Evolutionary conservation across 1,284 basidiomycete genomes (phyloP).

Genomic region (Cystobasidium sp.): DNA sequence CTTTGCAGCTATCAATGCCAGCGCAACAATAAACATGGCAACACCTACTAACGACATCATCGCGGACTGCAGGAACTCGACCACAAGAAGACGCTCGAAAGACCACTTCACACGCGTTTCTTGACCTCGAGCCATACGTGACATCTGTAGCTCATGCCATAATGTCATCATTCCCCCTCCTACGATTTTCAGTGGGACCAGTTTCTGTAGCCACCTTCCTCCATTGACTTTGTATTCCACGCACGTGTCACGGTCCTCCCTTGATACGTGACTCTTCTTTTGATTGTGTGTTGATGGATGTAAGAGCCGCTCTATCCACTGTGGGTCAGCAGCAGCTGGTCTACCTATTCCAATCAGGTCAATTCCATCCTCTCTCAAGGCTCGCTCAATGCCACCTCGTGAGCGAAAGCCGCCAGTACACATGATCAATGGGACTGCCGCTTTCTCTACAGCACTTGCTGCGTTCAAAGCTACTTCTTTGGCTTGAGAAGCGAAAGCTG

Average conservation of each 20-base stretch:
- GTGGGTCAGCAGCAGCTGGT: slow-evolving; percentile 67
- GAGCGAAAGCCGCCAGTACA: slow-evolving; percentile 80
- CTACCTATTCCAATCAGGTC: slow-evolving; percentile 80
- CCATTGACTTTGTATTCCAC: slow-evolving; percentile 52
- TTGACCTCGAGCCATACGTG: slow-evolving; percentile 42
- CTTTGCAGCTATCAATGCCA: neutral
- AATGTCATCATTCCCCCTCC: slow-evolving; percentile 54
- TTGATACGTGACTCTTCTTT: slow-evolving; percentile 33
- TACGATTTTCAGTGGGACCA: slow-evolving; percentile 53
- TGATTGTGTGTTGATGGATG: slow-evolving; percentile 45
- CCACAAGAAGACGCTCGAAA: slow-evolving; percentile 14
- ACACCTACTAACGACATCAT: neutral
- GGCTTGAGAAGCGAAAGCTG: slow-evolving; percentile 54
- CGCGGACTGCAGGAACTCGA: slow-evolving; percentile 13
- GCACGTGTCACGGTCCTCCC: slow-evolving; percentile 34
- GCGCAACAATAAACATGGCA: neutral
- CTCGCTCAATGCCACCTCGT: slow-evolving; percentile 65
- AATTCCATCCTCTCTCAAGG: slow-evolving; percentile 58
- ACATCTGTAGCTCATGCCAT: slow-evolving; percentile 50
- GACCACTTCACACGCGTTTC: slow-evolving; percentile 12
- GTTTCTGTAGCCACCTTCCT: slow-evolving; percentile 46
- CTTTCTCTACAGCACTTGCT: slow-evolving; percentile 16
- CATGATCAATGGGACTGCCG: slow-evolving; percentile 66
- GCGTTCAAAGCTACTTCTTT: slow-evolving; percentile 47
- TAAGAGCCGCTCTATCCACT: slow-evolving; percentile 61